phyloP scores from a whole-genome alignment of 2,329 filamentous ascomycete genomes.

The Raffaelea deltoideospora region DNA sequence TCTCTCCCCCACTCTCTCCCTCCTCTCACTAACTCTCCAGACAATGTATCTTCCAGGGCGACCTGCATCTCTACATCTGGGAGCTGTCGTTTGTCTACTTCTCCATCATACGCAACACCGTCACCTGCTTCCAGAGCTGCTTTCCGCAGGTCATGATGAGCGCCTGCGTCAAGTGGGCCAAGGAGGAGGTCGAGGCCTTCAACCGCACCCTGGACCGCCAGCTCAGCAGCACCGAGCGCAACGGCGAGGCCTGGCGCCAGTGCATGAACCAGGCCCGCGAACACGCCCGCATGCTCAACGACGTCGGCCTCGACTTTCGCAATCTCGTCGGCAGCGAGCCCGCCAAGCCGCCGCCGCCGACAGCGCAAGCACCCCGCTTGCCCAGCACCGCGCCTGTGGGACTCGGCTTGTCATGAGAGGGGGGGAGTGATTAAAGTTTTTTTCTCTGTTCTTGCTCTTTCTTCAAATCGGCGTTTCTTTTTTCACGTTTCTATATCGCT shows the following conservation, averaged over 20 bases:
- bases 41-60: constrained; percentile 89
- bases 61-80: constrained; percentile 85
- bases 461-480: neutral
- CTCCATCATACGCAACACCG: constrained; percentile 82
- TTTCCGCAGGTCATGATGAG: constrained; percentile 82
- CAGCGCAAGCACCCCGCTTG: too few relatives aligned
- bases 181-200: constrained; percentile 83
- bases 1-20: neutral
- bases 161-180: constrained; percentile 96
- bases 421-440: neutral
- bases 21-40: constrained; percentile 26
- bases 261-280: constrained; percentile 71
- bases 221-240: constrained; percentile 68
- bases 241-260: constrained; percentile 61
- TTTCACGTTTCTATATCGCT: neutral
- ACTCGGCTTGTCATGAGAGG: constrained; percentile 21
- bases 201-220: constrained; percentile 71
- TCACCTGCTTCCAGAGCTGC: constrained; percentile 73
- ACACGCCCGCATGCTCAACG: constrained; percentile 64
- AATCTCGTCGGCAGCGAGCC: constrained; percentile 57
- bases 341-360: constrained; percentile 9
- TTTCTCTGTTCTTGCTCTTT: neutral
- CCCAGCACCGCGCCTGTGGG: constrained; percentile 22
- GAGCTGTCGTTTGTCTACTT: constrained; percentile 94
- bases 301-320: constrained; percentile 81